Base-by-base conservation (phyloP, 495 filamentous ascomycete genomes). In the Podospora didyma region DNA sequence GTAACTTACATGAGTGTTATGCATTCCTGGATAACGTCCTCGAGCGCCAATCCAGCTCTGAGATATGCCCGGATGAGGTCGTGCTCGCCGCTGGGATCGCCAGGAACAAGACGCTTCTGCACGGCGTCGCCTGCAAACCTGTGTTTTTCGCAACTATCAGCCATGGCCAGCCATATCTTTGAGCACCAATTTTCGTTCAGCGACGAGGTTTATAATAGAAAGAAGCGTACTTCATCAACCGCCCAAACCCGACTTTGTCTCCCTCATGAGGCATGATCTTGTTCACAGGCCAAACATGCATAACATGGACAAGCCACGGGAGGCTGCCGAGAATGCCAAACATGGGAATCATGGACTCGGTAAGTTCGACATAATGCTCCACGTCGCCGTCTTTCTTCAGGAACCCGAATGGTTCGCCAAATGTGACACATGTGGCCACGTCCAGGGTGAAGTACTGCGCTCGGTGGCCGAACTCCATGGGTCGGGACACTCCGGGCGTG, bases 391-490 rank as follows among this genome's bases (percentile, higher is more conserved):
- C 69, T 1, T 59, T 50, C 16, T 35, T 57, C 11, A 73, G 53
- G 39, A 66, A 71, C 1, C 72, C 69, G 28, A 71, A 65, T 0
- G 67, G 42, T 45, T 65, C 49, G 12, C 70, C 69, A 49, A 68
- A 70, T 6, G 59, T 53, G 11, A 62, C 7, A 0, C 50, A 31
- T 28, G 34, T 53, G 50, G 89, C 86, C 5, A 85, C 77, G 62
- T 89, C 87, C 59, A 86, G 80, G n/a, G 82, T 83, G 61, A 85
- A 79, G 51, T 60, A 72, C 46, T 65, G 56, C 57, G 75, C 75
- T 76, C 79, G 84, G 65, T 72, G 70, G 63, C 62, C 64, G 39
- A 66, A 64, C 14, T 86, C 83, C 72, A 85, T 80, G 14, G 71
- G 73, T 54, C 54, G 46, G 31, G 48, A 59, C 10, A 73, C 57